These are phyloP conservation scores for Lenwebbia sp. DNA, from an alignment of 345 rosid genomes.

Conservation along the genomic window DNA sequence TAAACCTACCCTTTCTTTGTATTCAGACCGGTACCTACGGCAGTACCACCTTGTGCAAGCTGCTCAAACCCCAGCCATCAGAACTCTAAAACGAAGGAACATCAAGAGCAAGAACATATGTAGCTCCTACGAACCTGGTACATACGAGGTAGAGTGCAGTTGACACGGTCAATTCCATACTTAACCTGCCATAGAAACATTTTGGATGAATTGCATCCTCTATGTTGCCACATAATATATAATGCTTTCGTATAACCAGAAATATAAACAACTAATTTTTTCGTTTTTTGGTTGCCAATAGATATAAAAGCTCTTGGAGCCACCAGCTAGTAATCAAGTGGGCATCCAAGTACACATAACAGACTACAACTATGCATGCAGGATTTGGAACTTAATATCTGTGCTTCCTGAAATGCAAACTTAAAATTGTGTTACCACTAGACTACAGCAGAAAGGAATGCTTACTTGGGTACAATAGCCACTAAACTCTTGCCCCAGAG, in stretches of 20 bases:
- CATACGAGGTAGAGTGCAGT: slow-evolving; percentile 65
- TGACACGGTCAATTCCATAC: slow-evolving; percentile 73
- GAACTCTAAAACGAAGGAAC: background rate
- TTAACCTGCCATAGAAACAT: slow-evolving; percentile 42
- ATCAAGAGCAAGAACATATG: background rate
- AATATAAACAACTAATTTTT: background rate
- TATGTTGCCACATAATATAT: background rate
- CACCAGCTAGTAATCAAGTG: background rate
- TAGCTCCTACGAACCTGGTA: slow-evolving; percentile 56
- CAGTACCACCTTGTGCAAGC: slow-evolving; percentile 99
- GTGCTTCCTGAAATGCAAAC: background rate
- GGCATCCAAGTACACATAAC: background rate
- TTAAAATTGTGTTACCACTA: background rate
- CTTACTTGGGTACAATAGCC: slow-evolving; percentile 92
- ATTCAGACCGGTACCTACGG: slow-evolving; percentile 97
- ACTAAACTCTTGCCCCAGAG: slow-evolving; percentile 95
- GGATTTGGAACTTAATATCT: background rate
- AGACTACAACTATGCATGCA: background rate
- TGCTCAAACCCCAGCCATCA: slow-evolving; percentile 37
- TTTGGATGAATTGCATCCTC: background rate
- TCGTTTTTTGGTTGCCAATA: background rate
- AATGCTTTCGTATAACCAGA: background rate
- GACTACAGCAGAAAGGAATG: background rate
- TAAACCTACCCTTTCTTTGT: slow-evolving; percentile 82
- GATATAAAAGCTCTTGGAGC: background rate